Conservation (phyloP, 129 eudicot species). For the Erigeron canadensis region DNA sequence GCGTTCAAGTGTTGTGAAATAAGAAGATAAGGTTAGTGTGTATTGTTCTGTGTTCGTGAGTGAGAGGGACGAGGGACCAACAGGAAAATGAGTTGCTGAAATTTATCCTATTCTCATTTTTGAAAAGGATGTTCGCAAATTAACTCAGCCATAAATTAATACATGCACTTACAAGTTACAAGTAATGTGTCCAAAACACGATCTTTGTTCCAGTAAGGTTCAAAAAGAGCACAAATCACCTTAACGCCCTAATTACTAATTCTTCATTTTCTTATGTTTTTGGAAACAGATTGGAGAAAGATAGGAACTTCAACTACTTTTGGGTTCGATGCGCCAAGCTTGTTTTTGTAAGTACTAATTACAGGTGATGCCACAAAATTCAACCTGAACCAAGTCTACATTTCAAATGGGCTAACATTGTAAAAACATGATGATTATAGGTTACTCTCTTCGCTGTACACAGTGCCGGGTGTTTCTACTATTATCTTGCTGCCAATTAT, state of each 20-base stretch:
- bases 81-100: too few relatives aligned
- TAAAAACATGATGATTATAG: constrained; percentile 31
- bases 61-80: too few relatives aligned
- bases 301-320: constrained; percentile 55
- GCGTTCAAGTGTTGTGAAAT: too few relatives aligned
- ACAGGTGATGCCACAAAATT: neutral
- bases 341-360: constrained; percentile 53
- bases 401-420: neutral
- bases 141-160: too few relatives aligned
- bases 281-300: constrained; percentile 63
- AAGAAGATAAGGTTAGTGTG: too few relatives aligned
- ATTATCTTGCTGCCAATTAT: constrained; percentile 52
- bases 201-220: neutral
- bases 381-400: neutral
- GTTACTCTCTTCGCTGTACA: constrained; percentile 72
- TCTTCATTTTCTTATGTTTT: neutral
- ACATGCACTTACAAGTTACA: too few relatives aligned
- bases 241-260: neutral
- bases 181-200: neutral
- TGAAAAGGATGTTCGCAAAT: too few relatives aligned
- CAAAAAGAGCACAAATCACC: neutral
- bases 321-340: constrained; percentile 66
- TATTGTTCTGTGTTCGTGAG: too few relatives aligned
- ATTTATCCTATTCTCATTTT: too few relatives aligned
- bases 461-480: constrained; percentile 56